Conservation (phyloP, 495 filamentous ascomycete species). For the Neurospora sublineolata region DNA sequence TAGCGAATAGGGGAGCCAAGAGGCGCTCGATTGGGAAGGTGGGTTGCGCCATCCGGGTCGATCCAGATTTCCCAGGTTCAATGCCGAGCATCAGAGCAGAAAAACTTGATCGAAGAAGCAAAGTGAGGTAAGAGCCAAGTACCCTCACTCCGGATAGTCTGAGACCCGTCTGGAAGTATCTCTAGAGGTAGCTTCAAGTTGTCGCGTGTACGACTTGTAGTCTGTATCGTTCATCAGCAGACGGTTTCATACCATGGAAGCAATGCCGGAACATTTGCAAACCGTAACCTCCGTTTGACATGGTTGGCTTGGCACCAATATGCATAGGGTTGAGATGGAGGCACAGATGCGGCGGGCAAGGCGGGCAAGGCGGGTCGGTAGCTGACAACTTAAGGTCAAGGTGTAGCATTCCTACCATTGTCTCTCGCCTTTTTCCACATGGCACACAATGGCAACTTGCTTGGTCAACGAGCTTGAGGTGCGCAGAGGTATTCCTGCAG, state of each 20-base stretch:
- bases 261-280: not conserved
- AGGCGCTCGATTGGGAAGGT: slow-evolving; percentile 7
- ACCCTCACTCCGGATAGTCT: not conserved
- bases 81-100: not conserved
- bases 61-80: not conserved
- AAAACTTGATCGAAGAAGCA: not conserved
- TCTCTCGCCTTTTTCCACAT: not conserved
- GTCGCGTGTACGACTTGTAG: not conserved
- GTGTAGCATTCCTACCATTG: not conserved
- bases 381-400: not conserved
- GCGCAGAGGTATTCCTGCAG: slow-evolving; percentile 1
- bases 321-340: slow-evolving; percentile 12
- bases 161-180: not conserved
- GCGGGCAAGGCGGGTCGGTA: not conserved
- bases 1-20: slow-evolving; percentile 5
- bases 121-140: not conserved
- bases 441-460: not conserved
- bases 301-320: slow-evolving; percentile 5
- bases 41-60: not conserved
- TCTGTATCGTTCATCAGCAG: not conserved
- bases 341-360: not conserved
- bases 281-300: not conserved
- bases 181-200: not conserved
- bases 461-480: not conserved
- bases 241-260: not conserved